A percentile compares a stretch with the other conserved stretches of the same genome.
Evolutionary conservation across 768 basidiomycete genomes (phyloP).

Genomic region (Pisolithus albus): DNA sequence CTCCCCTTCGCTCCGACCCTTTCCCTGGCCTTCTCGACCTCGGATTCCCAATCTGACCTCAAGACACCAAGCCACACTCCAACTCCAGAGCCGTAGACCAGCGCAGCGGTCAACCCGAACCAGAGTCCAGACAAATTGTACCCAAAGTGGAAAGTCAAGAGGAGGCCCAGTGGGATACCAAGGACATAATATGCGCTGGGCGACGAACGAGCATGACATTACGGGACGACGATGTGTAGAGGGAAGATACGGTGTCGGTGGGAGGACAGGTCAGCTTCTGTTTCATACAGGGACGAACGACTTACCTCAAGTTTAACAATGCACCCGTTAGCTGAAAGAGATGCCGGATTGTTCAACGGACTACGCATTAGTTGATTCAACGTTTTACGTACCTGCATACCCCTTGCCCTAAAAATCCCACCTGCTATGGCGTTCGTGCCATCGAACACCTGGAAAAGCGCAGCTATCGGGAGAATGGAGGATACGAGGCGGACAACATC

Average conservation of each 20-base stretch:
- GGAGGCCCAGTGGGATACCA: conserved; percentile 79
- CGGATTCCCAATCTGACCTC: conserved; percentile 65
- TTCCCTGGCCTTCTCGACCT: conserved; percentile 20
- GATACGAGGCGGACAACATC: conserved; percentile 34
- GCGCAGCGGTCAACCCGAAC: conserved; percentile 70
- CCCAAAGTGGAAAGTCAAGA: conserved; percentile 56
- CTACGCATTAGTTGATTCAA: neutral
- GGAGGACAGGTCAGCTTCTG: neutral
- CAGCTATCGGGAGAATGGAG: conserved; percentile 65
- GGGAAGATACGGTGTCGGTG: too few relatives aligned
- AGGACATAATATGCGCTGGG: conserved; percentile 75
- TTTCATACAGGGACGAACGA: neutral
- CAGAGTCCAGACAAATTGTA: conserved; percentile 72
- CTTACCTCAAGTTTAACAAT: neutral
- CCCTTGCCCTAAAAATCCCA: conserved; percentile 78
- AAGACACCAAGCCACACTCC: conserved; percentile 48
- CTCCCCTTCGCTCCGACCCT: conserved; percentile 41
- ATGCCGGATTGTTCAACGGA: neutral
- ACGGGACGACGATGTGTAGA: neutral
- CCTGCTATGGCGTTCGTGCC: conserved; percentile 58
- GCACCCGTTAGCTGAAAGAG: neutral
- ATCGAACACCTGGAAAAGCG: conserved; percentile 83
- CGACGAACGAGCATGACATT: conserved; percentile 53
- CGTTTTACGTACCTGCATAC: conserved; percentile 52
- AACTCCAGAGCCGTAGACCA: conserved; percentile 53